Percentiles rank a stretch among this genome's conserved stretches.
Evolutionary conservation across 768 basidiomycete species (phyloP).

Genomic region (Boletales sp.): DNA sequence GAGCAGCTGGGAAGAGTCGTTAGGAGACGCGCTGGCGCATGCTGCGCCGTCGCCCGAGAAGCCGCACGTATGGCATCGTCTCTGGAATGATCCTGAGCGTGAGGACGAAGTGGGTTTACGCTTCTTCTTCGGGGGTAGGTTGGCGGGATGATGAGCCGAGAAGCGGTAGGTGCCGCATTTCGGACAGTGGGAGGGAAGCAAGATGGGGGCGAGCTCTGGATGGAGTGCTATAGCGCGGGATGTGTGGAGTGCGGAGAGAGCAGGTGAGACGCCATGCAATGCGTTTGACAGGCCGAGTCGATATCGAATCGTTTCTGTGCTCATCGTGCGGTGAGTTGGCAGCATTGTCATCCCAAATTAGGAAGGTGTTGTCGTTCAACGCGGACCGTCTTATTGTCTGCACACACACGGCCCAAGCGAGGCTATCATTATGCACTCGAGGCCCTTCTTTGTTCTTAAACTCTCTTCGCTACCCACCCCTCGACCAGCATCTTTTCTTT

Average conservation of each 20-base stretch:
- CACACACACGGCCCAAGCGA: conserved; percentile 1
- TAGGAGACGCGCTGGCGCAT: not conserved
- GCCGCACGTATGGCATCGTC: conserved; percentile 21
- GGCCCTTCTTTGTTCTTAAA: no score
- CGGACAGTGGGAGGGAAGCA: conserved; percentile 38
- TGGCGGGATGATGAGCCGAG: conserved; percentile 36
- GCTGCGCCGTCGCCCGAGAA: conserved; percentile 5
- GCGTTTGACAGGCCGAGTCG: conserved; percentile 45
- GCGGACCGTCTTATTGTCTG: conserved; percentile 15
- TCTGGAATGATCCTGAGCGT: conserved; percentile 4
- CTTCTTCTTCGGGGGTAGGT: conserved; percentile 24
- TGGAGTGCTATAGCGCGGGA: conserved; percentile 35
- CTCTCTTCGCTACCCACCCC: no score
- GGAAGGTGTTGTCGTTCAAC: conserved; percentile 26
- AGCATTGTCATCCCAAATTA: conserved; percentile 19
- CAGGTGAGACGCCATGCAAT: conserved; percentile 49
- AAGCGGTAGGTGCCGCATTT: conserved; percentile 53
- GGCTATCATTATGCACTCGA: not conserved
- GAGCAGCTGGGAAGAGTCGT: no score
- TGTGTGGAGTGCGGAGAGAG: conserved; percentile 62
- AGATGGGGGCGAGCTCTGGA: conserved; percentile 20
- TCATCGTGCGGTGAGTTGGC: not conserved
- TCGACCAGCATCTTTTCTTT: not conserved
- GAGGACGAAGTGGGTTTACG: conserved; percentile 3
- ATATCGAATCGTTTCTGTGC: conserved; percentile 35